These are phyloP conservation scores for Solanum virginianum DNA, from an alignment of 257 asterid species.

Conservation along the genomic window DNA sequence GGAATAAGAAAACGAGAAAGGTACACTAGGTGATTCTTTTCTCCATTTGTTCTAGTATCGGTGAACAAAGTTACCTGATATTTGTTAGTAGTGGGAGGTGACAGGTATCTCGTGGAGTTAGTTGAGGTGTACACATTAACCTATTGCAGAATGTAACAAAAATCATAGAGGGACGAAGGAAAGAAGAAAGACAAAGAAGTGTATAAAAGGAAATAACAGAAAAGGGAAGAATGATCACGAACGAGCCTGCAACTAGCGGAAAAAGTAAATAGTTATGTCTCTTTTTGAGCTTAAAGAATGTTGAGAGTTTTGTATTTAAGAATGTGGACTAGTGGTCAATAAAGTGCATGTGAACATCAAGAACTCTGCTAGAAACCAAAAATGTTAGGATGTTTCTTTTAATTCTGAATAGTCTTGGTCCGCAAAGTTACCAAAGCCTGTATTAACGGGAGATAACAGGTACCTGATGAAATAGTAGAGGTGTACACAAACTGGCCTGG, in stretches of 20 bases:
- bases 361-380: not conserved
- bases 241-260: not conserved
- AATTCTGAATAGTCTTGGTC: not conserved
- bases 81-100: too few species aligned
- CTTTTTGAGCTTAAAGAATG: not conserved
- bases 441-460: not conserved
- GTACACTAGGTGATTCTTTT: not conserved
- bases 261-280: too few species aligned
- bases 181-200: too few species aligned
- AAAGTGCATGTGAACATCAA: not conserved
- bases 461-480: not conserved
- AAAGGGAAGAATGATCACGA: too few species aligned
- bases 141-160: not conserved
- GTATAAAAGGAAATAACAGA: too few species aligned
- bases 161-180: too few species aligned
- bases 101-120: not conserved
- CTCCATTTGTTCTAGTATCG: not conserved
- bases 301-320: not conserved
- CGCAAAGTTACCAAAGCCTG: not conserved
- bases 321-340: too few species aligned
- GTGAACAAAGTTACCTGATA: too few species aligned
- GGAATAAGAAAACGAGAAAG: too few species aligned
- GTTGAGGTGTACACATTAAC: not conserved
- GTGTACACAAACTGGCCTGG: not conserved
- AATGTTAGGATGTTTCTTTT: not conserved